A percentile compares a stretch with the other conserved stretches of the same genome.
Evolutionary conservation across 2,329 filamentous ascomycete species (phyloP).

Genomic region (Penicillium sp.): DNA sequence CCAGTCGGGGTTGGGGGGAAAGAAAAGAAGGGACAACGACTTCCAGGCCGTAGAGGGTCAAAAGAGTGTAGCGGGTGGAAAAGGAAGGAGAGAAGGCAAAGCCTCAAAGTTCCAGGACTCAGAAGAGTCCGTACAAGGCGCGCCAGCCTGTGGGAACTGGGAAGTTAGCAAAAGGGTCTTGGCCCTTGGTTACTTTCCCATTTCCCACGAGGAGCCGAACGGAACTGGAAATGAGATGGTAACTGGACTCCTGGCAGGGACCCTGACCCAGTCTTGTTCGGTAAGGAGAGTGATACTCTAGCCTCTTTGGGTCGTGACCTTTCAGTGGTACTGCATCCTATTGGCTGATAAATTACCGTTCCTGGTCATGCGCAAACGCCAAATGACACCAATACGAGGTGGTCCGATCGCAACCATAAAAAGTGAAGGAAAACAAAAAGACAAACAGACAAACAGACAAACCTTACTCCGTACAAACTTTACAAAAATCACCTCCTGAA

Average conservation of each 20-base stretch:
- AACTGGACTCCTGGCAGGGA: slow-evolving; percentile 12
- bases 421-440: background rate
- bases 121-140: background rate
- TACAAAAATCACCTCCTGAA: background rate
- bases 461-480: no score
- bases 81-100: slow-evolving; percentile 5
- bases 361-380: slow-evolving; percentile 22
- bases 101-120: background rate
- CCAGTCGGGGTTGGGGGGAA: slow-evolving; percentile 21
- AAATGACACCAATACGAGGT: slow-evolving; percentile 14
- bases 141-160: background rate
- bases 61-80: slow-evolving; percentile 9
- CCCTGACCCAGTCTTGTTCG: slow-evolving; percentile 21
- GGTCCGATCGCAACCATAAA: slow-evolving; percentile 2
- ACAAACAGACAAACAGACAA: no score
- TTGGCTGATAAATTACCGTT: slow-evolving; percentile 21
- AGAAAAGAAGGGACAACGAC: slow-evolving; percentile 36
- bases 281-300: slow-evolving; percentile 12
- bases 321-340: background rate
- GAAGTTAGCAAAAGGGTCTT: background rate
- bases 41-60: slow-evolving; percentile 29
- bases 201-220: slow-evolving; percentile 14
- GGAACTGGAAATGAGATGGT: slow-evolving; percentile 16
- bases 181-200: background rate
- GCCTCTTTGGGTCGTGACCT: slow-evolving; percentile 11